Percentiles rank a stretch among this genome's conserved stretches.
Evolutionary conservation across 305 asterid genomes (phyloP).

Genomic region (Plantago coronopus): DNA sequence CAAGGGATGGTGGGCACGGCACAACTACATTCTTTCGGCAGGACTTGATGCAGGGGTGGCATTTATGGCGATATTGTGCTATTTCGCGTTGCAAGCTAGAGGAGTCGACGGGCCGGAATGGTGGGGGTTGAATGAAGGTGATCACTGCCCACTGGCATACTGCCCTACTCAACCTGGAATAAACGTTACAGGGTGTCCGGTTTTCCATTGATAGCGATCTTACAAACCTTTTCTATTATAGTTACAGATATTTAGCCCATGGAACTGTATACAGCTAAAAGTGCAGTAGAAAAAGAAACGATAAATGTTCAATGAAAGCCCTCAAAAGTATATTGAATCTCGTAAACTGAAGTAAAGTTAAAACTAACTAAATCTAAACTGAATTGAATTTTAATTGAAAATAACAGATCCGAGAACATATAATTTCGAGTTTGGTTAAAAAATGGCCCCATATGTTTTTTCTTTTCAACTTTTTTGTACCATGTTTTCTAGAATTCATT

Average conservation of each 20-base stretch:
- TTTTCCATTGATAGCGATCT: constrained; percentile 16
- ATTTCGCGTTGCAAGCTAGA: constrained; percentile 39
- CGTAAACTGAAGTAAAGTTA: no score
- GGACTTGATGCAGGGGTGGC: constrained; percentile 67
- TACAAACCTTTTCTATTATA: no score
- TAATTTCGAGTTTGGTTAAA: no score
- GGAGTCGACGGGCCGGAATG: constrained; percentile 41
- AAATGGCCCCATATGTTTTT: no score
- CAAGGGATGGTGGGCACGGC: constrained; percentile 72
- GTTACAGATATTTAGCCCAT: background rate
- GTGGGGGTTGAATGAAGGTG: constrained; percentile 59
- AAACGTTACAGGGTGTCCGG: constrained; percentile 42
- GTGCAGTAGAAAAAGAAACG: no score
- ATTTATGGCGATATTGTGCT: constrained; percentile 51
- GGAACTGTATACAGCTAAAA: background rate
- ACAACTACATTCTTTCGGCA: constrained; percentile 52
- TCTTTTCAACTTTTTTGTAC: no score
- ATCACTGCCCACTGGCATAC: constrained; percentile 53
- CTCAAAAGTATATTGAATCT: no score
- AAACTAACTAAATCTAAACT: no score
- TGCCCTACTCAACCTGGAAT: constrained; percentile 60
- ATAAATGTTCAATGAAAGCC: no score
- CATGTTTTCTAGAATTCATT: no score
- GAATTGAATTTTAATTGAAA: no score
- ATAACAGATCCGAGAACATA: no score